Evolutionary conservation across 495 filamentous ascomycete species (phyloP).

Genomic region (Xylaria longipes): DNA sequence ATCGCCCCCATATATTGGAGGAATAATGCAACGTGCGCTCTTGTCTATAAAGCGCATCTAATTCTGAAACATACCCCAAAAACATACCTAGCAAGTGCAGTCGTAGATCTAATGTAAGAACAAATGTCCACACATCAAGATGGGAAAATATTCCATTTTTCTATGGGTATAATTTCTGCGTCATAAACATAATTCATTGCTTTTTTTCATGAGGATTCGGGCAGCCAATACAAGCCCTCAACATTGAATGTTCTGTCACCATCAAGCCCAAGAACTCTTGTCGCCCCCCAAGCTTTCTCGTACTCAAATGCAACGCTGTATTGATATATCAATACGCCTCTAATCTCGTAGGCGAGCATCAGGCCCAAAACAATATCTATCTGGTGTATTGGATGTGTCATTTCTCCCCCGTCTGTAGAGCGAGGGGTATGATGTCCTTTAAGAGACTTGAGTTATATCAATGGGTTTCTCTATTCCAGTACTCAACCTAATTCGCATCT

Average conservation of each 20-base stretch:
- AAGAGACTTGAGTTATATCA: too few species aligned
- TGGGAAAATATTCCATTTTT: background rate
- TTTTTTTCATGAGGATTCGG: background rate
- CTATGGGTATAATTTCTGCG: background rate
- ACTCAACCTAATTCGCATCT: background rate
- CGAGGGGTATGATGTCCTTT: too few species aligned
- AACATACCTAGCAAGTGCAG: background rate
- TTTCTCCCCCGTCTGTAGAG: too few species aligned
- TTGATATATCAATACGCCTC: background rate
- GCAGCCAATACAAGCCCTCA: background rate
- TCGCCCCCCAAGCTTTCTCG: background rate
- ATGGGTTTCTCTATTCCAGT: background rate
- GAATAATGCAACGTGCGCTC: background rate
- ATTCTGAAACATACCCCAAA: conserved; percentile 2
- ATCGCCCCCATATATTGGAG: background rate
- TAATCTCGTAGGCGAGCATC: background rate
- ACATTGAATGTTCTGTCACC: background rate
- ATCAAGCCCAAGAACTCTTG: background rate
- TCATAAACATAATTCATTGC: background rate
- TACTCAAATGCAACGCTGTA: background rate
- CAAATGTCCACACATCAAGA: background rate
- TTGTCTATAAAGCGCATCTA: background rate
- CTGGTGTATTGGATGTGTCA: too few species aligned
- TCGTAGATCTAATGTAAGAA: background rate
- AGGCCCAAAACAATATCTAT: background rate